Evolutionary conservation across 2,329 filamentous ascomycete species (phyloP).

Genomic region (Monosporascus ibericus): DNA sequence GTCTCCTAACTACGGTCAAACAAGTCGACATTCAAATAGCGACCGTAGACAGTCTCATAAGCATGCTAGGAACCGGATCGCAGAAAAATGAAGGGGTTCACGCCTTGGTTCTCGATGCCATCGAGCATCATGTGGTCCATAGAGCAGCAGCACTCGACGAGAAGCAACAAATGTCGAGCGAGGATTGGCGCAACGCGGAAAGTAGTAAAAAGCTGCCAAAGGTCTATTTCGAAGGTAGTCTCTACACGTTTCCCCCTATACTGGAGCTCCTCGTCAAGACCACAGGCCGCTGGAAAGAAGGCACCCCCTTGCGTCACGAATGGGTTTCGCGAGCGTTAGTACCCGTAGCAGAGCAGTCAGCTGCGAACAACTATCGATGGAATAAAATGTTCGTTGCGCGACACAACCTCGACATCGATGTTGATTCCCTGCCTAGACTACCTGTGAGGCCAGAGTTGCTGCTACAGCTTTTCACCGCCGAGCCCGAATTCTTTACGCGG

Average conservation of each 20-base stretch:
- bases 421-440: constrained; percentile 15
- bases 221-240: constrained; percentile 3
- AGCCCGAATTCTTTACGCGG: constrained; percentile 10
- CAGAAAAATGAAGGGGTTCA: constrained; percentile 8
- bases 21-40: constrained; percentile 28
- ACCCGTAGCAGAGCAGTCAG: constrained; percentile 19
- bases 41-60: constrained; percentile 23
- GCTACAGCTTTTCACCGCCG: constrained; percentile 5
- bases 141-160: constrained; percentile 25
- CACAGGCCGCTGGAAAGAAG: background rate
- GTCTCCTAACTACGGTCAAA: constrained; percentile 22
- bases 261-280: constrained; percentile 6
- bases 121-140: constrained; percentile 22
- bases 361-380: constrained; percentile 25
- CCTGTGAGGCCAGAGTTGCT: constrained; percentile 15
- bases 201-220: constrained; percentile 5
- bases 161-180: constrained; percentile 18
- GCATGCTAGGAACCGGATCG: constrained; percentile 11
- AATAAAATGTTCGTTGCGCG: constrained; percentile 24
- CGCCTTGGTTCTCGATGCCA: constrained; percentile 14
- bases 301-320: background rate
- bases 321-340: constrained; percentile 20
- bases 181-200: constrained; percentile 20
- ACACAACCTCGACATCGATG: constrained; percentile 18
- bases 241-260: constrained; percentile 10